These are phyloP conservation scores for Zoysia japonica DNA, from an alignment of 176 grass and related monocot genomes.

Conservation along the genomic window DNA sequence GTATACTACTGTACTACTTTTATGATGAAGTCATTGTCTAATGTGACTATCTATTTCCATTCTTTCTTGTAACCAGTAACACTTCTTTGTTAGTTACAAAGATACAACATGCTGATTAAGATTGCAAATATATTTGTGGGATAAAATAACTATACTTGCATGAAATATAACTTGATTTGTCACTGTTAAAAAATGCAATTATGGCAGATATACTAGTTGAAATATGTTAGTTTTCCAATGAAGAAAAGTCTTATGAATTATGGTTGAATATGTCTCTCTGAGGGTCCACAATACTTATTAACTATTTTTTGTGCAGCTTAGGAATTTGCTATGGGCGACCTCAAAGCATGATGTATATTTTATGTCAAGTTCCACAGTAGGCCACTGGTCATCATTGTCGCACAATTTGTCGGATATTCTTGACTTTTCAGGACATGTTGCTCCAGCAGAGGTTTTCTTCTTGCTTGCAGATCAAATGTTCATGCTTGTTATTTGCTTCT, in stretches of 20 bases:
- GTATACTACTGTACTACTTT: constrained; percentile 8
- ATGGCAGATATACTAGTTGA: neutral
- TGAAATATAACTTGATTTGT: neutral
- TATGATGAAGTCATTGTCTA: neutral
- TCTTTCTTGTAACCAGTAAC: constrained; percentile 26
- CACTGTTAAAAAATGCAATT: constrained; percentile 12
- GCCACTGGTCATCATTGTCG: constrained; percentile 86
- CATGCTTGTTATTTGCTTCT: neutral
- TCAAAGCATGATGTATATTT: constrained; percentile 96
- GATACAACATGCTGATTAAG: neutral
- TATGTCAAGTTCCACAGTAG: constrained; percentile 77
- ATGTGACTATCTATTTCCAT: neutral
- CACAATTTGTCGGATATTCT: constrained; percentile 57
- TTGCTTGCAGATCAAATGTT: constrained; percentile 16
- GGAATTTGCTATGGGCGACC: constrained; percentile 93
- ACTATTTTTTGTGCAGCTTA: constrained; percentile 60
- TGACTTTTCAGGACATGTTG: constrained; percentile 75
- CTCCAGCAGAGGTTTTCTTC: constrained; percentile 74
- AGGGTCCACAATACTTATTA: constrained; percentile 27
- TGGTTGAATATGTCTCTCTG: constrained; percentile 19
- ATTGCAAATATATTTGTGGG: neutral
- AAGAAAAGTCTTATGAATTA: neutral
- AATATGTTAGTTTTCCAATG: neutral
- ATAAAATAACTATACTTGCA: neutral
- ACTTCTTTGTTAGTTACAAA: neutral